Percentiles rank a stretch among this genome's conserved stretches.
phyloP scores from a whole-genome alignment of 2,329 filamentous ascomycete species.

The Pseudogymnoascus sp. region DNA sequence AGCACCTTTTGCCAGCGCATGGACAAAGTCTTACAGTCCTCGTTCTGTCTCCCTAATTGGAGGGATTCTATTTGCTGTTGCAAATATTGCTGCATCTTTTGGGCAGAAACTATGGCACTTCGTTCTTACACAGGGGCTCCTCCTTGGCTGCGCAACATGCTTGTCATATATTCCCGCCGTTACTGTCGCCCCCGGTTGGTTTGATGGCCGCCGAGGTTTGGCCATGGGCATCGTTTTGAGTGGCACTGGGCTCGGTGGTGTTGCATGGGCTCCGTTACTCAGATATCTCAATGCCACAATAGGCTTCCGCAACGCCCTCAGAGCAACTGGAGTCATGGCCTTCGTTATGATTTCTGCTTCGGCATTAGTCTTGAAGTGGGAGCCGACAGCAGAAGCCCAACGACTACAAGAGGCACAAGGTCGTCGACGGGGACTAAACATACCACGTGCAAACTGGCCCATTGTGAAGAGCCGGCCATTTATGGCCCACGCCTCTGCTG shows the following conservation, averaged over 20 bases:
- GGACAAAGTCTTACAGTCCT: conserved; percentile 30
- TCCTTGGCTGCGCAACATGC: conserved; percentile 33
- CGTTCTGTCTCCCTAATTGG: conserved; percentile 25
- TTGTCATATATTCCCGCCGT: conserved; percentile 33
- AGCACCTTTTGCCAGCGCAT: conserved; percentile 29
- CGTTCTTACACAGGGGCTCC: conserved; percentile 28
- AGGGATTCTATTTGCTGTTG: conserved; percentile 29
- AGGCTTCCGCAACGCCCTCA: conserved; percentile 32
- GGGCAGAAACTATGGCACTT: conserved; percentile 25
- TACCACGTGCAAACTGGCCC: conserved; percentile 30
- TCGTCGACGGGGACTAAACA: conserved; percentile 3
- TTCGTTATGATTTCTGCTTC: conserved; percentile 24
- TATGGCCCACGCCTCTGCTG: conserved; percentile 30
- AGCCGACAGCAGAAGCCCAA: conserved; percentile 9
- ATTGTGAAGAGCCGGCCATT: conserved; percentile 31
- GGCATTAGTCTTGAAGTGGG: conserved; percentile 12
- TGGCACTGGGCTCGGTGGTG: conserved; percentile 33
- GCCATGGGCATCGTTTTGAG: conserved; percentile 34
- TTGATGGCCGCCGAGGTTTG: conserved; percentile 29
- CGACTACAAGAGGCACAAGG: neutral
- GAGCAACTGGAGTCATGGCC: conserved; percentile 28
- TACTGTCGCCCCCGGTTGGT: conserved; percentile 33
- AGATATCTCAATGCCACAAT: conserved; percentile 18
- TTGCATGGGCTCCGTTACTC: conserved; percentile 27
- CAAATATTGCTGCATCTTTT: conserved; percentile 29